These are phyloP conservation scores for Capsicum chinense DNA, from an alignment of 257 asterid genomes.

Conservation along the genomic window DNA sequence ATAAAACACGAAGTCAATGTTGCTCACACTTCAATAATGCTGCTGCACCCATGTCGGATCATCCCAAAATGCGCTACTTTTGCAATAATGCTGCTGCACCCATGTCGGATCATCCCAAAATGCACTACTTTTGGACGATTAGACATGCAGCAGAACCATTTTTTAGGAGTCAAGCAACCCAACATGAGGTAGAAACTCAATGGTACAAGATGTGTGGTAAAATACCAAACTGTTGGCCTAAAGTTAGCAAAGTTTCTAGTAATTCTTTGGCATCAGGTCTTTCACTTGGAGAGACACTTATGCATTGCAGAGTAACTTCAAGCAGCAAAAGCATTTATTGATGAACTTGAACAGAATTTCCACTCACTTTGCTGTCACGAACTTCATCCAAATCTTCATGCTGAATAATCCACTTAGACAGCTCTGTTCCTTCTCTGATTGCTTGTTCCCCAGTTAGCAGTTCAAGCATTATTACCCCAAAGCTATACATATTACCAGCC, in stretches of 20 bases:
- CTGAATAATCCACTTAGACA: constrained; percentile 11
- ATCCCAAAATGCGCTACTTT: constrained; percentile 12
- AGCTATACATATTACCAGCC: constrained; percentile 33
- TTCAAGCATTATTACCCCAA: constrained; percentile 30
- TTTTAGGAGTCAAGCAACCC: background rate
- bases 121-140: background rate
- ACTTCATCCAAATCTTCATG: constrained; percentile 23
- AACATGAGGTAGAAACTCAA: background rate
- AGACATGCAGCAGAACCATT: background rate
- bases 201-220: background rate
- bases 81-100: background rate
- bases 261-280: constrained; percentile 32
- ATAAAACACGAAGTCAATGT: background rate
- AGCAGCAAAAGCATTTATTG: constrained; percentile 27
- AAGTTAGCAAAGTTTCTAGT: constrained; percentile 18
- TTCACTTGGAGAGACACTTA: constrained; percentile 24
- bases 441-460: constrained; percentile 27
- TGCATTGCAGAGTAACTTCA: constrained; percentile 20
- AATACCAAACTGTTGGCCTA: constrained; percentile 12
- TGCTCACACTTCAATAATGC: background rate
- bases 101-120: background rate
- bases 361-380: constrained; percentile 28
- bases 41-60: background rate
- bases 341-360: constrained; percentile 1
- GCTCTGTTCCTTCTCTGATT: constrained; percentile 24